Evolutionary conservation across 129 eudicot species (phyloP).

Genomic region (Artemisia tridentata): DNA sequence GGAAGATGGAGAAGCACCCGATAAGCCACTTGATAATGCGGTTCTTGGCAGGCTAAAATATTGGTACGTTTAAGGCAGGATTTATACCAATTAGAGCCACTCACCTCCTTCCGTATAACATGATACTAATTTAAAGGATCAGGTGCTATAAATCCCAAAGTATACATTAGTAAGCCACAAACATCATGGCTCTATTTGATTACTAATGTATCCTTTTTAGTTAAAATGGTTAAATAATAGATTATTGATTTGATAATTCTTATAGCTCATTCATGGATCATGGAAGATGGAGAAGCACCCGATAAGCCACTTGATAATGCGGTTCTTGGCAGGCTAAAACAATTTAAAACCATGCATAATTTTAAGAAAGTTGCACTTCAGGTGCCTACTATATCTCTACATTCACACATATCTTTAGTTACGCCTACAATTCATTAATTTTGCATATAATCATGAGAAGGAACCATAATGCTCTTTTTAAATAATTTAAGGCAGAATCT

Average conservation of each 20-base stretch:
- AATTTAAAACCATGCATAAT: conserved; percentile 81
- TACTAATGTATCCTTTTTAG: no score
- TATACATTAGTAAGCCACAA: no score
- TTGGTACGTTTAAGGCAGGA: no score
- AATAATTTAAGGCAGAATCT: background rate
- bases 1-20: no score
- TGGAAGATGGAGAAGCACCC: conserved; percentile 93
- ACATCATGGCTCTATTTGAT: no score
- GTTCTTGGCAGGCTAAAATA: no score
- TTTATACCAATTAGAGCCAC: no score
- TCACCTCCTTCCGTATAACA: no score
- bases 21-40: no score
- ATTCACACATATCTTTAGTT: background rate
- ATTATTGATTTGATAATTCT: background rate
- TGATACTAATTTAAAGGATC: no score
- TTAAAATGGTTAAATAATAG: no score
- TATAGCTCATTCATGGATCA: conserved; percentile 85
- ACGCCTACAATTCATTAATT: background rate
- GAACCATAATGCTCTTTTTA: background rate
- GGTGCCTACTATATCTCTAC: conserved; percentile 33
- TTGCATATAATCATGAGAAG: background rate
- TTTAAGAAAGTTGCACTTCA: conserved; percentile 86
- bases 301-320: conserved; percentile 85
- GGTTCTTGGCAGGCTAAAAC: conserved; percentile 78
- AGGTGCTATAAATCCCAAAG: no score